Evolutionary conservation across 805 yeast genomes (phyloP), one percentile per base, ranked within the genome.

Genomic region (Nakazawaea sp.): DNA sequence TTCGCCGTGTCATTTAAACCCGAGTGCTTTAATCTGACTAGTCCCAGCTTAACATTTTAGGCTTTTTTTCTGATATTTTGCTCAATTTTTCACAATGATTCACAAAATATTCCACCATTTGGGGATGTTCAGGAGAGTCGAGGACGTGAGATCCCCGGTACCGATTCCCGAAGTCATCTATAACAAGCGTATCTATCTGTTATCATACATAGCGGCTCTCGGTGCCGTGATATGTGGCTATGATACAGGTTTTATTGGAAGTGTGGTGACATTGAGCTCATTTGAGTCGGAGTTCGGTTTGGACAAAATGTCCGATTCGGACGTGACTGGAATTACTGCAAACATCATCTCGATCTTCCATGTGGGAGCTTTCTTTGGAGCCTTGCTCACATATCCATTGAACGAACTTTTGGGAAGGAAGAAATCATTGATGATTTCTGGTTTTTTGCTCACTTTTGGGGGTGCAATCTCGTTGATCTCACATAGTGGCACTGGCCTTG

Each of bases 181-280:
- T 53, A 72, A 72, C 53, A 56, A 51, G 53, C 57, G 66, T 27
- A 54, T 73, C 32, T 63, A 63, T 32, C 40, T 59, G 19, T 53
- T 65, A 35, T 70, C 75, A 13, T 56, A 48, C 21, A 56, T 68
- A 9, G 71, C 73, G 5, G 65, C 72, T 1, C 55, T 66, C 23
- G 77, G 72, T 5, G 73, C 78, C 11, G 56, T 68, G 18, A 62
- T 68, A 38, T 68, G 72, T 39, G 78, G 78, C 11, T 72, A 72
- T 48, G 79, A 72, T 45, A 67, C 75, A 27, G 77, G 76, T 5
- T 72, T 70, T 50, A 68, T 72, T 34, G 78, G 78, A 9, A 70
- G 73, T n/a, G 66, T 73, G 4, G 64, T 70, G n/a, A 53, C 70
- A 1, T 52, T 72, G 31, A 54, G 49, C 7, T 64, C 73, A 3